These are phyloP conservation scores for Ophiostoma triangulosporum DNA, from an alignment of 2,329 filamentous ascomycete genomes.

Conservation along the genomic window DNA sequence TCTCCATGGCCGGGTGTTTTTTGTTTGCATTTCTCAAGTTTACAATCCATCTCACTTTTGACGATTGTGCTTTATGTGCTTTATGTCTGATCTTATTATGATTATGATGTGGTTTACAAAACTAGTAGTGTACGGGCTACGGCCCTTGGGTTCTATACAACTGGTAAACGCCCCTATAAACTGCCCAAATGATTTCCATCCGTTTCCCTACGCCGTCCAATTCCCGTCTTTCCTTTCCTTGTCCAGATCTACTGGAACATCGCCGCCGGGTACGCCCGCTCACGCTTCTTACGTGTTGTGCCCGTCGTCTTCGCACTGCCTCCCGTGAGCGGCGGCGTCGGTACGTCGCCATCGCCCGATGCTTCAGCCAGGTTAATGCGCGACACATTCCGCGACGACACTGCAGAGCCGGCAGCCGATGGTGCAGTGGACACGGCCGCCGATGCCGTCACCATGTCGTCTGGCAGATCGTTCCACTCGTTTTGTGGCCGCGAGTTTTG, in stretches of 20 bases:
- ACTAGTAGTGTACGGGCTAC: neutral
- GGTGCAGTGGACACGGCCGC: conserved; percentile 2
- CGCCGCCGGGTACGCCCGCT: conserved; percentile 47
- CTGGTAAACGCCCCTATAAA: neutral
- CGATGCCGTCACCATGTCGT: conserved; percentile 36
- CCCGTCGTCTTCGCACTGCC: conserved; percentile 31
- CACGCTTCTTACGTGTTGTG: conserved; percentile 34
- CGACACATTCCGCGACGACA: conserved; percentile 11
- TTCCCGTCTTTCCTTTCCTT: neutral
- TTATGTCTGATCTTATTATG: neutral
- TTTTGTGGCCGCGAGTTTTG: conserved; percentile 45
- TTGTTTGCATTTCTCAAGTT: neutral
- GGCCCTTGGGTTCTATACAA: neutral
- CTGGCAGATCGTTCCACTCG: conserved; percentile 54
- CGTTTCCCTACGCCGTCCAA: neutral
- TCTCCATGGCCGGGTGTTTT: neutral
- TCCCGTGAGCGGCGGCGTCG: neutral
- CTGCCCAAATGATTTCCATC: neutral
- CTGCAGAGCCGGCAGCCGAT: conserved; percentile 3
- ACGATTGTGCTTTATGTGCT: too few species aligned
- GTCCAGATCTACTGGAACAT: conserved; percentile 33
- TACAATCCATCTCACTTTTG: neutral
- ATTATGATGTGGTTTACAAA: neutral
- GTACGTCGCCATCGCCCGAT: neutral
- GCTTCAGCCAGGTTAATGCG: conserved; percentile 14